phyloP scores from a whole-genome alignment of 352 stramenopile genomes.

The Plasmopara halstedii region DNA sequence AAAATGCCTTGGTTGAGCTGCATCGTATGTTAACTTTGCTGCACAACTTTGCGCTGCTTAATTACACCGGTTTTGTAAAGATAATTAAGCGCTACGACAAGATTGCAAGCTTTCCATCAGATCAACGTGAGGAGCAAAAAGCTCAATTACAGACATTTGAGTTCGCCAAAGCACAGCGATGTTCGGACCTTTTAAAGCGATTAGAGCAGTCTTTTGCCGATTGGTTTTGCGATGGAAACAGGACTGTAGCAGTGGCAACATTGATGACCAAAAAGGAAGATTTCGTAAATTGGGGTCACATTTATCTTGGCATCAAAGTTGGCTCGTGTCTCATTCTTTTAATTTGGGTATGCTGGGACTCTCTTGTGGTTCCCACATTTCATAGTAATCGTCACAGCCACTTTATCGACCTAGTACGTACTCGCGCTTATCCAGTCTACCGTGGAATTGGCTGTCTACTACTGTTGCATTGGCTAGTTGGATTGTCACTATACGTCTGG shows the following conservation, averaged over 20 bases:
- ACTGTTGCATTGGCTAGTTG: conserved; percentile 94
- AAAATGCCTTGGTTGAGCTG: conserved; percentile 90
- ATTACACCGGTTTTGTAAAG: conserved; percentile 98
- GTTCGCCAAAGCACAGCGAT: conserved; percentile 53
- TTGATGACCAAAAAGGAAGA: conserved; percentile 75
- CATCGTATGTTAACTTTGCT: conserved; percentile 91
- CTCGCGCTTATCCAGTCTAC: conserved; percentile 91
- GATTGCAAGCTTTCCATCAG: conserved; percentile 27
- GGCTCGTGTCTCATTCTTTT: conserved; percentile 71
- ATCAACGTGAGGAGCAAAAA: conserved; percentile 35
- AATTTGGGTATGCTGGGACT: conserved; percentile 95
- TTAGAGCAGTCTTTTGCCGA: conserved; percentile 69
- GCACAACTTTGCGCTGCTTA: conserved; percentile 96
- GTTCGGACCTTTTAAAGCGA: conserved; percentile 36
- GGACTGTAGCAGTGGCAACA: conserved; percentile 59
- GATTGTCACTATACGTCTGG: conserved; percentile 89
- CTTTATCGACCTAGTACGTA: conserved; percentile 69
- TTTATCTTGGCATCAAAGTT: conserved; percentile 82
- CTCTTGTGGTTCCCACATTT: conserved; percentile 76
- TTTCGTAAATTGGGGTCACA: conserved; percentile 69
- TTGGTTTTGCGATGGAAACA: conserved; percentile 70
- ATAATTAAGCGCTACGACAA: conserved; percentile 96
- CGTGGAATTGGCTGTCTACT: conserved; percentile 92
- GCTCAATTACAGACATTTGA: conserved; percentile 41
- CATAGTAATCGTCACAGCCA: conserved; percentile 53